These are phyloP conservation scores for Phalaenopsis hybrid DNA, from an alignment of 116 monocot species.

Conservation along the genomic window DNA sequence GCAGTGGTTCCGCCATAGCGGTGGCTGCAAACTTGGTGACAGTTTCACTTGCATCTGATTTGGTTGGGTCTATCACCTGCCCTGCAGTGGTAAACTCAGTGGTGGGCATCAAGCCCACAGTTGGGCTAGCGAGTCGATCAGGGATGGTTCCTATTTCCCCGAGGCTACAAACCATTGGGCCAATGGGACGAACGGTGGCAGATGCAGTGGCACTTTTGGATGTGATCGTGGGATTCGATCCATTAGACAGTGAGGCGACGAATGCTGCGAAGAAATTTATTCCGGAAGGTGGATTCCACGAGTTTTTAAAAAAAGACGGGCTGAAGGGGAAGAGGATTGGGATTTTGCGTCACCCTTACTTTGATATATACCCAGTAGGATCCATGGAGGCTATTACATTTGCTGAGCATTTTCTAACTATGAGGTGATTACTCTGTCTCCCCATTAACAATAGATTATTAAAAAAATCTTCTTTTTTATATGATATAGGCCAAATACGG, in stretches of 20 bases:
- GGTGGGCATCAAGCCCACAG: slow-evolving; percentile 64
- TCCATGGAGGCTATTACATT: slow-evolving; percentile 8
- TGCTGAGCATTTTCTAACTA: slow-evolving; percentile 29
- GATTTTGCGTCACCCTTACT: slow-evolving; percentile 38
- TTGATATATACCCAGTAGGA: slow-evolving; percentile 11
- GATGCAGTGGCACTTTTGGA: slow-evolving; percentile 47
- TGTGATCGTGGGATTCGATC: slow-evolving; percentile 58
- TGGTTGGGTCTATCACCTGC: not conserved
- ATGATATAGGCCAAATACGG: too few relatives aligned
- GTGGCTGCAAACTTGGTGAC: not conserved
- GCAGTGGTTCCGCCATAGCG: slow-evolving; percentile 1
- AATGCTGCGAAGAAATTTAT: slow-evolving; percentile 32
- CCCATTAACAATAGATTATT: too few relatives aligned
- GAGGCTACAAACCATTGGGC: slow-evolving; percentile 43
- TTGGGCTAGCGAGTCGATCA: slow-evolving; percentile 46
- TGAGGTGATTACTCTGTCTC: slow-evolving; percentile 15
- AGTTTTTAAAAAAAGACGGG: slow-evolving; percentile 49
- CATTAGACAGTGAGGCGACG: slow-evolving; percentile 36
- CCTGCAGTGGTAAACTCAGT: not conserved
- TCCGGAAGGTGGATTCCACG: slow-evolving; percentile 38
- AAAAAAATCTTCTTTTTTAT: too few relatives aligned
- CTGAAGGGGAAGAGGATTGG: slow-evolving; percentile 63
- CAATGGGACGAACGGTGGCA: slow-evolving; percentile 39
- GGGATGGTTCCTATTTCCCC: slow-evolving; percentile 52
- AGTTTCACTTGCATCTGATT: not conserved